phyloP scores from a whole-genome alignment of 2,329 filamentous ascomycete species.

The Pezicula rhizophila region DNA sequence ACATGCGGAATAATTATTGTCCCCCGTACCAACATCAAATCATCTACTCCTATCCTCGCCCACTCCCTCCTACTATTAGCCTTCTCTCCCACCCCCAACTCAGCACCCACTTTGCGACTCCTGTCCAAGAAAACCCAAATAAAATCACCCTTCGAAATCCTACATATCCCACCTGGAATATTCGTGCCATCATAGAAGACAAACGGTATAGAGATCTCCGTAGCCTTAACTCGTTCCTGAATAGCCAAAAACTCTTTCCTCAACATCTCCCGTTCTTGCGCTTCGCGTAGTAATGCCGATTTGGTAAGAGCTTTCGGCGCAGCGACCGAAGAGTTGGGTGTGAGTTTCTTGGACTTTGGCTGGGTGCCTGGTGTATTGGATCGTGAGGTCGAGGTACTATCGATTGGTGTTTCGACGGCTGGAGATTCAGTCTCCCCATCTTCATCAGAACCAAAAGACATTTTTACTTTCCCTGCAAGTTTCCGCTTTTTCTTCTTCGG shows the following conservation, averaged over 20 bases:
- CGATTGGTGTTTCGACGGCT: constrained; percentile 32
- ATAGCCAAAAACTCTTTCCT: constrained; percentile 75
- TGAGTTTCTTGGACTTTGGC: constrained; percentile 41
- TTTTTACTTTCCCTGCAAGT: constrained; percentile 35
- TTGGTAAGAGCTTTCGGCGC: constrained; percentile 74
- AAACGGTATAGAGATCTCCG: constrained; percentile 87
- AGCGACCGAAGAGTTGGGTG: constrained; percentile 54
- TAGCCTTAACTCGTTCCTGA: constrained; percentile 81
- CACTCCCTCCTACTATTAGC: constrained; percentile 66
- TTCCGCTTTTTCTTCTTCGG: constrained; percentile 41
- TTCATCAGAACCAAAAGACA: constrained; percentile 59
- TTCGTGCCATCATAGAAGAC: constrained; percentile 96
- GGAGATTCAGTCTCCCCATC: constrained; percentile 31
- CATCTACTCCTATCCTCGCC: constrained; percentile 91
- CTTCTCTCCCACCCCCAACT: constrained; percentile 65
- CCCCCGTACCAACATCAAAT: constrained; percentile 86
- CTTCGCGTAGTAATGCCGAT: constrained; percentile 70
- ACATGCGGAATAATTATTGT: constrained; percentile 93
- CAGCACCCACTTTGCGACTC: constrained; percentile 83
- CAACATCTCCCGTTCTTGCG: constrained; percentile 66
- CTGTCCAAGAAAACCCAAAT: constrained; percentile 91
- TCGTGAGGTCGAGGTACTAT: constrained; percentile 23
- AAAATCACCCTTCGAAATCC: constrained; percentile 87
- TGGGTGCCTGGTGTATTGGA: constrained; percentile 22
- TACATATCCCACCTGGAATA: constrained; percentile 75